A percentile compares a stretch with the other conserved stretches of the same genome.
Conservation (phyloP, 2,329 filamentous ascomycete species). For the Elsinoe necatrix region DNA sequence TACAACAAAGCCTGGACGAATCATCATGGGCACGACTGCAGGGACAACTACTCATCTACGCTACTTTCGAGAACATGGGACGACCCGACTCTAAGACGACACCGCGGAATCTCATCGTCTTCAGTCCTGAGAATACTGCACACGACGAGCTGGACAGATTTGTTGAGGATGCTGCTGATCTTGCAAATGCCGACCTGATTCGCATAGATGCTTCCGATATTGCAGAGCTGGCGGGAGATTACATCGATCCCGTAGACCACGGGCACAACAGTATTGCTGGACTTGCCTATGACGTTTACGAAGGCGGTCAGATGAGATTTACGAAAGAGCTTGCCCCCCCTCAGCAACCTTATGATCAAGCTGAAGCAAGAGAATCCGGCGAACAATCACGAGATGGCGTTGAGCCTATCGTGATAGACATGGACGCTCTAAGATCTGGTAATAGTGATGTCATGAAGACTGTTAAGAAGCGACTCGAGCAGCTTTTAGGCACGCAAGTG, state of each 20-base stretch:
- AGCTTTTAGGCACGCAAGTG: slow-evolving; percentile 2
- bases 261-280: slow-evolving; percentile 37
- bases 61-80: slow-evolving; percentile 16
- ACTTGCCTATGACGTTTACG: slow-evolving; percentile 48
- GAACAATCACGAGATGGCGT: slow-evolving; percentile 4
- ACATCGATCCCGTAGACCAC: slow-evolving; percentile 53
- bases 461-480: slow-evolving; percentile 1
- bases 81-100: slow-evolving; percentile 17
- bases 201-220: slow-evolving; percentile 61
- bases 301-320: slow-evolving; percentile 20
- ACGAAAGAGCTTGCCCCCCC: not conserved
- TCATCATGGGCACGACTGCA: slow-evolving; percentile 13
- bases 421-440: not conserved
- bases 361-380: not conserved
- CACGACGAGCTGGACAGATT: slow-evolving; percentile 47
- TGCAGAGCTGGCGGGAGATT: slow-evolving; percentile 59
- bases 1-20: slow-evolving; percentile 27
- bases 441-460: slow-evolving; percentile 18
- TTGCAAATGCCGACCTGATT: slow-evolving; percentile 58
- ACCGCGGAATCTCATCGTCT: slow-evolving; percentile 51
- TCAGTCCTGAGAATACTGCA: slow-evolving; percentile 49
- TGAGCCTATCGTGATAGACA: not conserved
- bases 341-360: not conserved
- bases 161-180: slow-evolving; percentile 54
- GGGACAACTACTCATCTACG: slow-evolving; percentile 16